phyloP scores from a whole-genome alignment of 2,329 filamentous ascomycete genomes.

The Stachybotrys elegans region DNA sequence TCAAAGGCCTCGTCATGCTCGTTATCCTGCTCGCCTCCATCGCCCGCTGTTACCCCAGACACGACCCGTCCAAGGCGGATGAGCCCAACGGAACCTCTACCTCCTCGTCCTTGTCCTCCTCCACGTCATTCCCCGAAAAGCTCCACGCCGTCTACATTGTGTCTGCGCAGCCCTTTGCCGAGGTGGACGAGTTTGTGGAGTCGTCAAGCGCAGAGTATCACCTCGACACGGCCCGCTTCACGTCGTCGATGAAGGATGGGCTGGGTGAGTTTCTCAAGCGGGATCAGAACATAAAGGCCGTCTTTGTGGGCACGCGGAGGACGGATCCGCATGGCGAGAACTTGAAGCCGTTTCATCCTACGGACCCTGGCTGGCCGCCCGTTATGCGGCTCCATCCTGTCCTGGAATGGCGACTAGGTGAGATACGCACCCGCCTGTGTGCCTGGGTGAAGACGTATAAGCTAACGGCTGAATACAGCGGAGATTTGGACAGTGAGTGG shows the following conservation, averaged over 20 bases:
- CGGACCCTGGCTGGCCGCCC: conserved; percentile 82
- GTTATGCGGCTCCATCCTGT: conserved; percentile 95
- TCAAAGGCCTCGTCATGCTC: conserved; percentile 65
- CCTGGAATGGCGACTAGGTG: conserved; percentile 89
- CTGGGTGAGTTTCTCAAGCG: conserved; percentile 72
- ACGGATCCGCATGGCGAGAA: conserved; percentile 86
- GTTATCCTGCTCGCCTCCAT: conserved; percentile 73
- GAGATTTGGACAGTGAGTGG: conserved; percentile 86
- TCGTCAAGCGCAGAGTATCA: conserved; percentile 63
- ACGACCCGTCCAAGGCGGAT: conserved; percentile 16
- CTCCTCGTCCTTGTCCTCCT: conserved; percentile 8
- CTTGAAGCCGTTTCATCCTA: conserved; percentile 78
- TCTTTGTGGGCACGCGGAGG: conserved; percentile 62
- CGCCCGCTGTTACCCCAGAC: conserved; percentile 29
- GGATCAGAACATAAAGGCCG: conserved; percentile 57
- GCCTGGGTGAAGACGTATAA: not conserved
- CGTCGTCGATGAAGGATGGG: conserved; percentile 73
- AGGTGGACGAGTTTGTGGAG: conserved; percentile 81
- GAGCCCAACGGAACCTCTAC: conserved; percentile 9
- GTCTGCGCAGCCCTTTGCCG: conserved; percentile 73
- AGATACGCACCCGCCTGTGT: not conserved
- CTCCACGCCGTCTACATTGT: conserved; percentile 88
- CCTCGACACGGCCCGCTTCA: conserved; percentile 70
- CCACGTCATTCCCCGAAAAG: conserved; percentile 29
- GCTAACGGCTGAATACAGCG: conserved; percentile 20